A percentile compares a stretch with the other conserved stretches of the same genome.
These are phyloP conservation scores for Passiflora organensis DNA, from an alignment of 345 rosid genomes.

Conservation along the genomic window DNA sequence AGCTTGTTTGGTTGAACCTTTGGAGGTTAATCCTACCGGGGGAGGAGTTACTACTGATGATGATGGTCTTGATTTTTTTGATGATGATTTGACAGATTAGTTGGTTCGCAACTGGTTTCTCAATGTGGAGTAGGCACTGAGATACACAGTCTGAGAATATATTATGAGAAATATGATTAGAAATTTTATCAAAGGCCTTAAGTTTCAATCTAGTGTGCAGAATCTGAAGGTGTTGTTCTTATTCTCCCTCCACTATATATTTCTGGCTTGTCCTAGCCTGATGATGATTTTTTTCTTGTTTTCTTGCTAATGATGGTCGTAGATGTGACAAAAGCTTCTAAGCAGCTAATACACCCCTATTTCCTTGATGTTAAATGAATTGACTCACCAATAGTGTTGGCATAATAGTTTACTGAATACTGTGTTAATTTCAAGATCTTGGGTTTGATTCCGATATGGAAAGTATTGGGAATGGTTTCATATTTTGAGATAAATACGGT, in stretches of 20 bases:
- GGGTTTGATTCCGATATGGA: too few species aligned
- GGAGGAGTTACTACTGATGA: conserved; percentile 46
- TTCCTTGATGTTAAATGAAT: too few species aligned
- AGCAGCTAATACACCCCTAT: too few species aligned
- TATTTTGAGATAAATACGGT: too few species aligned
- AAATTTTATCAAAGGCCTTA: conserved; percentile 12
- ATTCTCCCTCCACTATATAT: too few species aligned
- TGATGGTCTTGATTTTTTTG: conserved; percentile 53
- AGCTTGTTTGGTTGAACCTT: conserved; percentile 34
- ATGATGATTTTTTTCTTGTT: conserved; percentile 1
- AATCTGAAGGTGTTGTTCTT: neutral
- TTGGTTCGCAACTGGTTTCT: conserved; percentile 8
- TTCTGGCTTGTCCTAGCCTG: conserved; percentile 11
- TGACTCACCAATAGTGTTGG: too few species aligned
- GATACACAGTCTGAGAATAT: conserved; percentile 14
- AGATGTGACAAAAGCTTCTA: too few species aligned
- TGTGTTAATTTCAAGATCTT: too few species aligned
- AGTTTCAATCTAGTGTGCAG: conserved; percentile 14
- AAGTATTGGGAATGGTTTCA: too few species aligned
- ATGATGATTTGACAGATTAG: conserved; percentile 45
- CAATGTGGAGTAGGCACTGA: conserved; percentile 30
- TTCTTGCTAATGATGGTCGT: neutral
- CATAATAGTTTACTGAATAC: too few species aligned
- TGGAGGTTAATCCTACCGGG: conserved; percentile 34
- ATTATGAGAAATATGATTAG: conserved; percentile 9